Evolutionary conservation across 768 basidiomycete genomes (phyloP).

Genomic region (Artomyces pyxidatus): DNA sequence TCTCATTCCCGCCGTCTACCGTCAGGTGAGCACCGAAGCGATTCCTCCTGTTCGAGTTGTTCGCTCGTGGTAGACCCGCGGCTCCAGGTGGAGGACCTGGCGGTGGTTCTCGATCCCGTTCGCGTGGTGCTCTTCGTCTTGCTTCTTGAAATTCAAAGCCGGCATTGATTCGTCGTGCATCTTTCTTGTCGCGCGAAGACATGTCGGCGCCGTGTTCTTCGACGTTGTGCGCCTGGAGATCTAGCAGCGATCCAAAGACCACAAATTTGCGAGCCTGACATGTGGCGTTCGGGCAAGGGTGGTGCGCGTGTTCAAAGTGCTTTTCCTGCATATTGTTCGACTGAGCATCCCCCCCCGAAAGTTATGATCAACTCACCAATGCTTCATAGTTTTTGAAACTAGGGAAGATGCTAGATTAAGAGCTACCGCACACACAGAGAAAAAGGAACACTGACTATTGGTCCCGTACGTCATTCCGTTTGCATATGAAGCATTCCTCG

Average conservation of each 20-base stretch:
- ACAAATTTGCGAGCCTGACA: constrained; percentile 91
- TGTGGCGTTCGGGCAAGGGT: constrained; percentile 61
- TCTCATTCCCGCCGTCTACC: constrained; percentile 18
- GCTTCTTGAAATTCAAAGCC: constrained; percentile 63
- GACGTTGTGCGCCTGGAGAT: constrained; percentile 88
- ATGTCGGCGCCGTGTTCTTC: constrained; percentile 73
- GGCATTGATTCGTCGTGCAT: constrained; percentile 58
- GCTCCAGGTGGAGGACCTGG: constrained; percentile 23
- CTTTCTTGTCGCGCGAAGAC: constrained; percentile 60
- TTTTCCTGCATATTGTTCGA: constrained; percentile 40
- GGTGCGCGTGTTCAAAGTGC: constrained; percentile 71
- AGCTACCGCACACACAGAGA: background rate
- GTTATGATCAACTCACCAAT: constrained; percentile 36
- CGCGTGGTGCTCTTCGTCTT: constrained; percentile 43
- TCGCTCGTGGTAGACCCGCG: constrained; percentile 24
- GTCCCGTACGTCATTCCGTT: constrained; percentile 67
- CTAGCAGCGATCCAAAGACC: constrained; percentile 81
- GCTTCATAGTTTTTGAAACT: constrained; percentile 79
- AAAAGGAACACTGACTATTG: constrained; percentile 62
- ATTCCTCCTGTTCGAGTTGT: constrained; percentile 41
- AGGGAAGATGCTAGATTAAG: background rate
- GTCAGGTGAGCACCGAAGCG: constrained; percentile 59
- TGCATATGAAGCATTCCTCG: constrained; percentile 96
- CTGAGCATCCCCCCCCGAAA: background rate
- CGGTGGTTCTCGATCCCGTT: constrained; percentile 41